Base-by-base conservation (phyloP, 2,329 filamentous ascomycete species). In the Aureobasidium sp. region DNA sequence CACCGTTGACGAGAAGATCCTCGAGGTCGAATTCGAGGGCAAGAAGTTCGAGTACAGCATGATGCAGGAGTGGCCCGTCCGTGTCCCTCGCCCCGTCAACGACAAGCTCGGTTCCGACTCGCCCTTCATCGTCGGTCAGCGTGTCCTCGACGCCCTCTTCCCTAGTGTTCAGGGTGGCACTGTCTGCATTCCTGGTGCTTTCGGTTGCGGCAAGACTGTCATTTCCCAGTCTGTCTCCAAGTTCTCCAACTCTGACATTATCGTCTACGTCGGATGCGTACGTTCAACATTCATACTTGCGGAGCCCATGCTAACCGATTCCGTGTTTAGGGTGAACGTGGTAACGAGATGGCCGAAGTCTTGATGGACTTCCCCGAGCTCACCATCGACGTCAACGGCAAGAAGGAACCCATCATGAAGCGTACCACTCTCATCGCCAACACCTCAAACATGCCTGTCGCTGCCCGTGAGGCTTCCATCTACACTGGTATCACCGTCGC, bases 361-460 rank as follows among this genome's bases (percentile, higher is more conserved):
- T 84, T 99, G 84, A 97, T 97, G 89, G 94, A 99, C 78, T 99
- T 99, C 83, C 94, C 94, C 64, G 92, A 97, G 84, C 89, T 99
- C 67, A 89, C 90, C 52, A 99, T 99, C 73, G 88, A 95, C 20
- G 86, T 97, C 69, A 88, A 96, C 47, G 94, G 94, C 70, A 91
- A 93, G 73, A 88, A 93, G 78, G 94, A 99, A 76, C 92, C 93
- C 69, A 99, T 99, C 81, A 99, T 99, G 94, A 99, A 99, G 86
- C 93, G 94, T 76, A 99, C 94, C 17, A 95, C 91, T 25, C 84
- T 99, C 65, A 97, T 99, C 73, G 94, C 94, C 76, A 99, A 99
- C 79, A 99, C 94, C 47, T 99, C 94, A 70, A 99, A 99, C 83
- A 99, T 99, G 94, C 94, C 94, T 65, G 94, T 99, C 72, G 94